Evolutionary conservation across 1,139 yeast genomes (phyloP).

Genomic region (Hyphopichia wangnamkhiaoensis): DNA sequence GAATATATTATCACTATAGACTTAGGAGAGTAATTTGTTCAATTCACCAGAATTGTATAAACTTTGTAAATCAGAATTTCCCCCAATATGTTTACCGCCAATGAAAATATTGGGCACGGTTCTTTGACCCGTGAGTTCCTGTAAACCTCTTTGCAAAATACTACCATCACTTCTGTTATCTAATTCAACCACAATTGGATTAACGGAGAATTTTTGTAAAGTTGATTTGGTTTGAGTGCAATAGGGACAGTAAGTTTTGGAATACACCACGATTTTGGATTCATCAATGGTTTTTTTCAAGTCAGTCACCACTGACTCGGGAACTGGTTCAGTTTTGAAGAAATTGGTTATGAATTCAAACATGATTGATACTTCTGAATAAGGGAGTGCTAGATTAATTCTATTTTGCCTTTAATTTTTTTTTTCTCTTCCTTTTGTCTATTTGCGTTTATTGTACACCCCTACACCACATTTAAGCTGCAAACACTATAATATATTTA

Average conservation of each 20-base stretch:
- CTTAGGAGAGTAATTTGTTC: conserved; percentile 10
- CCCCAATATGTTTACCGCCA: conserved; percentile 84
- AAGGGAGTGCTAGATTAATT: too few species aligned
- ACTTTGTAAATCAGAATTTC: conserved; percentile 76
- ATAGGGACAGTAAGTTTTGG: conserved; percentile 32
- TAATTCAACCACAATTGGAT: conserved; percentile 24
- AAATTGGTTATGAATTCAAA: conserved; percentile 17
- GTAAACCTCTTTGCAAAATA: conserved; percentile 65
- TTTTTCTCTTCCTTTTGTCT: neutral
- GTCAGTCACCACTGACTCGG: conserved; percentile 18
- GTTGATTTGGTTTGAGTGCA: conserved; percentile 25
- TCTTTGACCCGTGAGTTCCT: conserved; percentile 73
- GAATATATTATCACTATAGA: neutral
- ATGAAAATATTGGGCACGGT: conserved; percentile 90
- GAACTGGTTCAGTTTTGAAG: conserved; percentile 16
- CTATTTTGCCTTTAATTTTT: neutral
- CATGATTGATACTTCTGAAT: too few species aligned
- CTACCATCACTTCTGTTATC: conserved; percentile 20
- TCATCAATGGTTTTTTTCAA: conserved; percentile 18
- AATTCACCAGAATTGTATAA: conserved; percentile 30
- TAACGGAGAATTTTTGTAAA: conserved; percentile 14
- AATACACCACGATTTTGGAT: conserved; percentile 23
- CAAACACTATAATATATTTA: neutral
- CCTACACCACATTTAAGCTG: neutral
- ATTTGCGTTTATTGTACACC: neutral